Evolutionary conservation across 148 eudicot genomes (phyloP).

Genomic region (Fagopyrum homotropicum): DNA sequence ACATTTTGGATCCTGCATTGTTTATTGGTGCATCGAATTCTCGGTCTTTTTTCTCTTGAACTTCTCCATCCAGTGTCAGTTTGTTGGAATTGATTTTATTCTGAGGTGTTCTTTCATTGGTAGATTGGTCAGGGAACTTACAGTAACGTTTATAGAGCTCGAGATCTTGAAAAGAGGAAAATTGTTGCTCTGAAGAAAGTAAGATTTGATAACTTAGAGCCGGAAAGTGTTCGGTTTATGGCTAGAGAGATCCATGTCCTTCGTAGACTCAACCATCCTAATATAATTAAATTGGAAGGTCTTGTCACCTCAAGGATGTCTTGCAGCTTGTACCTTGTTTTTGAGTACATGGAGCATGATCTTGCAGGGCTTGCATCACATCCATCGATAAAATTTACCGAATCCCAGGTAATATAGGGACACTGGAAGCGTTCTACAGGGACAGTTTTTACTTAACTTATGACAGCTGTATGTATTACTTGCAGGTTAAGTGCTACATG

Average conservation of each 20-base stretch:
- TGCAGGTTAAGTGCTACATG: constrained; percentile 83
- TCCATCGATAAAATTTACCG: constrained; percentile 70
- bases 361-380: constrained; percentile 78
- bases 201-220: constrained; percentile 71
- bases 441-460: background rate
- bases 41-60: constrained; percentile 1
- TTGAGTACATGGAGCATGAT: constrained; percentile 89
- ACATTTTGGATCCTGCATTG: background rate
- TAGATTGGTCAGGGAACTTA: constrained; percentile 94
- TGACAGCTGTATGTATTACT: constrained; percentile 5
- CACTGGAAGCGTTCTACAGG: background rate
- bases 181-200: constrained; percentile 86
- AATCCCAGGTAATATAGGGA: constrained; percentile 52
- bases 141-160: constrained; percentile 78
- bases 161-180: constrained; percentile 67
- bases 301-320: constrained; percentile 78
- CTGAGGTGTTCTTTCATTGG: constrained; percentile 21
- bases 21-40: background rate
- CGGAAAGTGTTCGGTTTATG: constrained; percentile 83
- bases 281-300: constrained; percentile 74
- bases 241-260: constrained; percentile 77
- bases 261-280: constrained; percentile 77
- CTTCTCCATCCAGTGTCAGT: background rate
- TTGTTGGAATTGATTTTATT: constrained; percentile 22
- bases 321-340: constrained; percentile 78